Percentiles rank a stretch among this genome's conserved stretches.
phyloP scores from a whole-genome alignment of 139 green algal species.

The Haematococcus lacustris region DNA sequence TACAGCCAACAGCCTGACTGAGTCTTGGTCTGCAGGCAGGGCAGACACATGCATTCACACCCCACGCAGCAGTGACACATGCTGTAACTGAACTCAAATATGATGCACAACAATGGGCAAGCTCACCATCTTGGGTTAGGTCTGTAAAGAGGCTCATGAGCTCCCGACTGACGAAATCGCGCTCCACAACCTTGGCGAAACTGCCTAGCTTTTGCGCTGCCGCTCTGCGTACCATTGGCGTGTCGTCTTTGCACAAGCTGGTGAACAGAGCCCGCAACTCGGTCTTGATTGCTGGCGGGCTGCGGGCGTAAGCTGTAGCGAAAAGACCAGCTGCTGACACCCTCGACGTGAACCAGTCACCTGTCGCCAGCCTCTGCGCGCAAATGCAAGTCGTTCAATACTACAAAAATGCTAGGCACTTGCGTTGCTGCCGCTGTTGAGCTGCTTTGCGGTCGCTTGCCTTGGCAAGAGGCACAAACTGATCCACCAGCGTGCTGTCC shows the following conservation, averaged over 20 bases:
- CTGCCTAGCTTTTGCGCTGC: conserved; percentile 80
- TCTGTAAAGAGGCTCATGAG: conserved; percentile 84
- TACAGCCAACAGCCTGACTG: conserved; percentile 91
- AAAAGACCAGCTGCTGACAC: conserved; percentile 92
- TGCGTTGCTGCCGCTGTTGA: no score
- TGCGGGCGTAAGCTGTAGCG: conserved; percentile 63
- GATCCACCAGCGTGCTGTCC: conserved; percentile 50
- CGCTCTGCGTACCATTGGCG: conserved; percentile 94
- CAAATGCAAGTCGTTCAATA: no score
- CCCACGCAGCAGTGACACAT: no score
- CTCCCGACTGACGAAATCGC: conserved; percentile 65
- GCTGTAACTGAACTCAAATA: no score
- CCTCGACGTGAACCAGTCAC: conserved; percentile 95
- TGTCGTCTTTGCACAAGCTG: conserved; percentile 90
- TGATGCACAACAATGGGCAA: no score
- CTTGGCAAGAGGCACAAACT: conserved; percentile 83
- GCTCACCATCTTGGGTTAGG: conserved; percentile 83
- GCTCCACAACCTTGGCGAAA: conserved; percentile 75
- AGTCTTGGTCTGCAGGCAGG: conserved; percentile 85
- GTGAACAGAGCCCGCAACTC: conserved; percentile 77
- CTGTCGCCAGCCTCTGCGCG: conserved; percentile 75
- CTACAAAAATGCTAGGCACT: no score
- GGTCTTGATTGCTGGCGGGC: conserved; percentile 23
- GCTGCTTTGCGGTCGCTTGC: no score
- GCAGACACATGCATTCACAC: no score